Conservation (phyloP, 306 rosid genomes). For the Quercus agrifolia region DNA sequence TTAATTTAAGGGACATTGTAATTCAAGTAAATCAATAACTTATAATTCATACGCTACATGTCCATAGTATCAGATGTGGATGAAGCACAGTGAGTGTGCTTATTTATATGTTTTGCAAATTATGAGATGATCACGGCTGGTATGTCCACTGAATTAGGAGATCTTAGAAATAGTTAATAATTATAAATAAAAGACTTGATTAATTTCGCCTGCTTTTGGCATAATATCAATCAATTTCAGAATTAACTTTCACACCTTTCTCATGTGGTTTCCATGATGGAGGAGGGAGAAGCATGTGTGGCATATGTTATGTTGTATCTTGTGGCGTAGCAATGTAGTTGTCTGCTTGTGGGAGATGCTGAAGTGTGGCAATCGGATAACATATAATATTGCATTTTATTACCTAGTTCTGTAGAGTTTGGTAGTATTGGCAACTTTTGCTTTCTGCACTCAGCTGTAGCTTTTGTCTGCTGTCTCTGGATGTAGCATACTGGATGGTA, state of each 20-base stretch:
- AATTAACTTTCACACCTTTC: neutral
- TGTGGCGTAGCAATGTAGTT: neutral
- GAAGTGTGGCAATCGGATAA: neutral
- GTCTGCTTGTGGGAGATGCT: neutral
- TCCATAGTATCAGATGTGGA: too few relatives aligned
- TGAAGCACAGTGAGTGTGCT: too few relatives aligned
- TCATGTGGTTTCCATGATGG: neutral
- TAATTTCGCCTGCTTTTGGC: neutral
- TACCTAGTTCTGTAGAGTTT: neutral
- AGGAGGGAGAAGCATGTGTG: neutral
- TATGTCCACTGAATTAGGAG: neutral
- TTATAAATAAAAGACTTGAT: neutral
- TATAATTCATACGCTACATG: too few relatives aligned
- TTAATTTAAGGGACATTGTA: too few relatives aligned
- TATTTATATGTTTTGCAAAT: neutral
- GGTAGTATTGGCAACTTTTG: constrained; percentile 5
- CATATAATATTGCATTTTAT: neutral
- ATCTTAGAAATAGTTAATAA: neutral
- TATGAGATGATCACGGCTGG: neutral
- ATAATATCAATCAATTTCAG: neutral
- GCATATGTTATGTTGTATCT: neutral
- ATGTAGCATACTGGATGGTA: neutral
- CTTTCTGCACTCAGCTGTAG: neutral
- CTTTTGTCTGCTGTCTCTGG: neutral
- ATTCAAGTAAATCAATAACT: too few relatives aligned